These are phyloP conservation scores for Punica granatum DNA, from an alignment of 345 rosid species.

Conservation along the genomic window DNA sequence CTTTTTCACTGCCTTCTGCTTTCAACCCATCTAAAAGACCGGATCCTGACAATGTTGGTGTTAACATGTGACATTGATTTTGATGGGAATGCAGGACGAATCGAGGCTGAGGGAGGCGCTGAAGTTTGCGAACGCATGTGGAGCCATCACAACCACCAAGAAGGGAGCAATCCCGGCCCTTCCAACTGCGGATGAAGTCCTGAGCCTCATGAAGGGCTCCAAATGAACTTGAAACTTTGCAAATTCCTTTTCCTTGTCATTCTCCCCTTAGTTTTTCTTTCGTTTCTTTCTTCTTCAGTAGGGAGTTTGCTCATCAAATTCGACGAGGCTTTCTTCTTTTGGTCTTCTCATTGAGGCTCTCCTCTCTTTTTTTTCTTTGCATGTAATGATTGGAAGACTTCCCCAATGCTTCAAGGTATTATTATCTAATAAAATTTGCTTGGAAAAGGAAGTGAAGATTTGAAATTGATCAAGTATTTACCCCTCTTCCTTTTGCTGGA, in stretches of 20 bases:
- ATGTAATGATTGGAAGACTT: neutral
- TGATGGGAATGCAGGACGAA: slow-evolving; percentile 45
- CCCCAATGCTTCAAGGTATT: neutral
- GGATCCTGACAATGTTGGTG: no score
- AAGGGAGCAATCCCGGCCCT: slow-evolving; percentile 99
- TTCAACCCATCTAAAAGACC: neutral
- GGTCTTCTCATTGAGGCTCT: neutral
- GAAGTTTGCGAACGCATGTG: slow-evolving; percentile 80
- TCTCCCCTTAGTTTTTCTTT: neutral
- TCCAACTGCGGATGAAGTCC: slow-evolving; percentile 55
- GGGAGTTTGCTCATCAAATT: slow-evolving; percentile 3
- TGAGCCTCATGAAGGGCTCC: slow-evolving; percentile 28
- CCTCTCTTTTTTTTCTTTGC: neutral
- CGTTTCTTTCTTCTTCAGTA: neutral
- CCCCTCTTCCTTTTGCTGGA: no score
- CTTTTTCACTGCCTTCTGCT: neutral
- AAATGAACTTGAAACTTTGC: neutral
- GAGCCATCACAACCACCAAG: slow-evolving; percentile 95
- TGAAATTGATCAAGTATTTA: no score
- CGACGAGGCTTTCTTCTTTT: neutral
- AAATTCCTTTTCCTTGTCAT: neutral
- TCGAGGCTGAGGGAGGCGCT: slow-evolving; percentile 62
- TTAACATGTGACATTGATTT: neutral
- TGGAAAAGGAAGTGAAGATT: neutral
- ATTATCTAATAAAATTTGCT: neutral